Evolutionary conservation across 2,329 filamentous ascomycete genomes (phyloP).

Genomic region (Colletotrichum sp.): DNA sequence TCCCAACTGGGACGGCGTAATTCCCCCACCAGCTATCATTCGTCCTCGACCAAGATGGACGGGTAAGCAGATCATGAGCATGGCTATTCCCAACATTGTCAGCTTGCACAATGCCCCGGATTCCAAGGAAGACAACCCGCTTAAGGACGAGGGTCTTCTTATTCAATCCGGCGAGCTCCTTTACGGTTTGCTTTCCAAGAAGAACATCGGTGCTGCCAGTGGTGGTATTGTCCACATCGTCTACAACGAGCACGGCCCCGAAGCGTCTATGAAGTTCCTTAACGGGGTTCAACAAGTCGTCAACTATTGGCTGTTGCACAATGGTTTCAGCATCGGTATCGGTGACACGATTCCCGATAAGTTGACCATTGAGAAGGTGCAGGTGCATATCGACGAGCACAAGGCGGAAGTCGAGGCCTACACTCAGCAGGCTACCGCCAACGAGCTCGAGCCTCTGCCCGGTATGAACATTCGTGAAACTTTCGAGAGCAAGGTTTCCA

Average conservation of each 20-base stretch:
- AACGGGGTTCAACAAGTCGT: slow-evolving; percentile 94
- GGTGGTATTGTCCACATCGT: slow-evolving; percentile 95
- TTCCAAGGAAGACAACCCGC: slow-evolving; percentile 62
- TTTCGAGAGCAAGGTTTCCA: slow-evolving; percentile 96
- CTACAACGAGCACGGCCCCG: slow-evolving; percentile 91
- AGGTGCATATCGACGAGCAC: slow-evolving; percentile 78
- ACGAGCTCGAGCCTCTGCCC: slow-evolving; percentile 88
- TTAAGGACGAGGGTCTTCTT: slow-evolving; percentile 78
- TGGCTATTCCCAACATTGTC: slow-evolving; percentile 87
- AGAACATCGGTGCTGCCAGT: slow-evolving; percentile 86
- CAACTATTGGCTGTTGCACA: slow-evolving; percentile 96
- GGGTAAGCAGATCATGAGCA: slow-evolving; percentile 95
- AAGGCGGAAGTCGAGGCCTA: slow-evolving; percentile 82
- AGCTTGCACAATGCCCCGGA: slow-evolving; percentile 76
- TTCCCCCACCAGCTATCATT: slow-evolving; percentile 90
- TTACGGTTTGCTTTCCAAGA: slow-evolving; percentile 91
- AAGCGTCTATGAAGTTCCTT: slow-evolving; percentile 91
- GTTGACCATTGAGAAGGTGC: slow-evolving; percentile 82
- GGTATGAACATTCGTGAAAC: slow-evolving; percentile 99
- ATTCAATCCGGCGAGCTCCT: slow-evolving; percentile 89
- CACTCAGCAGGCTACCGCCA: slow-evolving; percentile 80
- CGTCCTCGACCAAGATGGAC: slow-evolving; percentile 96
- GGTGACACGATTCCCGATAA: slow-evolving; percentile 96
- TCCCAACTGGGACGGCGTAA: slow-evolving; percentile 94
- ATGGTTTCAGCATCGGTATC: slow-evolving; percentile 97